phyloP scores from a whole-genome alignment of 495 filamentous ascomycete species.

The Aspergillus kassunensis region DNA sequence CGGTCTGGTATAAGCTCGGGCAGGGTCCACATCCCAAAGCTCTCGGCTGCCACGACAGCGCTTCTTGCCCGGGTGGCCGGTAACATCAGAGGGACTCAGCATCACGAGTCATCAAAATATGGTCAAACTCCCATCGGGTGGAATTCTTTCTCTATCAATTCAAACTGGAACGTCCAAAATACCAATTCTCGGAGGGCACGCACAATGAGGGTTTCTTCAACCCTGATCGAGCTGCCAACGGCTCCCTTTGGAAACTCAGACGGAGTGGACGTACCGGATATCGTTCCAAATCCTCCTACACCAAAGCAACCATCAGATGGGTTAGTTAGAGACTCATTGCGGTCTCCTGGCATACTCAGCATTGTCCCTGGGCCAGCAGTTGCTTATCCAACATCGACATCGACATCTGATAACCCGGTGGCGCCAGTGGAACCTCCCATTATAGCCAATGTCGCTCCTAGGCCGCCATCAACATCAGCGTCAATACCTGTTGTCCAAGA shows the following conservation, averaged over 20 bases:
- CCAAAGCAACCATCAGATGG: not conserved
- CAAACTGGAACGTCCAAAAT: not conserved
- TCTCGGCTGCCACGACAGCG: conserved; percentile 25
- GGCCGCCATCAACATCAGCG: not conserved
- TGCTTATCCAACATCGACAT: not conserved
- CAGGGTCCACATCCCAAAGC: conserved; percentile 21
- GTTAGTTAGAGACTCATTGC: not conserved
- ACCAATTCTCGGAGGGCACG: not conserved
- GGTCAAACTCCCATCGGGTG: conserved; percentile 11
- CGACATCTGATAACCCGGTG: not conserved
- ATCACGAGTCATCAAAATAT: conserved; percentile 9
- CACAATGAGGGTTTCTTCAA: conserved; percentile 24
- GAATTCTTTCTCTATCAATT: conserved; percentile 2
- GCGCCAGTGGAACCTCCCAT: not conserved
- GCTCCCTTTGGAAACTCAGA: conserved; percentile 19
- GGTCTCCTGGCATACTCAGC: conserved; percentile 5
- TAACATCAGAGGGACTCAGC: conserved; percentile 16
- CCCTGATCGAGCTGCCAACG: conserved; percentile 23
- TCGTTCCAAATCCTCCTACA: conserved; percentile 5
- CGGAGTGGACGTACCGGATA: conserved; percentile 10
- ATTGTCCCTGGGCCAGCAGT: conserved; percentile 19
- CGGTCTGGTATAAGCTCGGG: conserved; percentile 12
- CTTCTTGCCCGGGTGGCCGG: conserved; percentile 23
- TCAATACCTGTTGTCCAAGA: not conserved
- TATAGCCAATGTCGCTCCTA: too few species aligned